phyloP scores from a whole-genome alignment of 148 eudicot genomes.

The Tetragonia tetragonoides region DNA sequence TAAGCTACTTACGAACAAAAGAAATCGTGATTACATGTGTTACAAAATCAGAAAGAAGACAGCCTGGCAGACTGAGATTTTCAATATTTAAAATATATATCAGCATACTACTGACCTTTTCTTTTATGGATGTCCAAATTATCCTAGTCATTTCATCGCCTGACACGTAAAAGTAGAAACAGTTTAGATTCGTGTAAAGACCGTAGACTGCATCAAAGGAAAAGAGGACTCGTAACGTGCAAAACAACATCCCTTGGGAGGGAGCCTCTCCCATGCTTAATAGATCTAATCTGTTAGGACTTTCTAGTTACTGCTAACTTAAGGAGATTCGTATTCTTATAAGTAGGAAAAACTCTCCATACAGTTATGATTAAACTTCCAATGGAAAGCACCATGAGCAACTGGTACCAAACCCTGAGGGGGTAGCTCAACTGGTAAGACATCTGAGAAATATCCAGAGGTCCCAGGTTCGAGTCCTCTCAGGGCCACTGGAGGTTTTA shows the following conservation, averaged over 20 bases:
- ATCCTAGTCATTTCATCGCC: slow-evolving; percentile 61
- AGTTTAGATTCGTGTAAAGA: background rate
- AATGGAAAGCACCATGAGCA: no score
- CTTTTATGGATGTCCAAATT: slow-evolving; percentile 47
- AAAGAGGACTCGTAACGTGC: background rate
- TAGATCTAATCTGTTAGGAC: no score
- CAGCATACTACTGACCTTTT: slow-evolving; percentile 34
- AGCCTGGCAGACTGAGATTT: background rate
- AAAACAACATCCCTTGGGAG: no score
- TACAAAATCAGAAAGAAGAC: background rate
- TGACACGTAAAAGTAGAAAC: slow-evolving; percentile 10
- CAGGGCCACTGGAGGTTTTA: no score
- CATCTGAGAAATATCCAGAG: no score
- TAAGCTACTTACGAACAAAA: slow-evolving; percentile 32
- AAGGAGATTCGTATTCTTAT: background rate
- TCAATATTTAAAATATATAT: background rate
- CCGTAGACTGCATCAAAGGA: background rate
- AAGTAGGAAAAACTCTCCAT: background rate
- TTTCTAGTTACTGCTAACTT: background rate
- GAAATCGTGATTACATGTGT: background rate
- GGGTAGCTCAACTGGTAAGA: no score
- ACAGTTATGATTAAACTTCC: no score
- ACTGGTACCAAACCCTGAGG: no score
- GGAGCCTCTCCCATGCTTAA: background rate
- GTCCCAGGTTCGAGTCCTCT: no score